Conservation (phyloP, 2,329 filamentous ascomycete genomes). For the Aspergillus arachidicola region DNA sequence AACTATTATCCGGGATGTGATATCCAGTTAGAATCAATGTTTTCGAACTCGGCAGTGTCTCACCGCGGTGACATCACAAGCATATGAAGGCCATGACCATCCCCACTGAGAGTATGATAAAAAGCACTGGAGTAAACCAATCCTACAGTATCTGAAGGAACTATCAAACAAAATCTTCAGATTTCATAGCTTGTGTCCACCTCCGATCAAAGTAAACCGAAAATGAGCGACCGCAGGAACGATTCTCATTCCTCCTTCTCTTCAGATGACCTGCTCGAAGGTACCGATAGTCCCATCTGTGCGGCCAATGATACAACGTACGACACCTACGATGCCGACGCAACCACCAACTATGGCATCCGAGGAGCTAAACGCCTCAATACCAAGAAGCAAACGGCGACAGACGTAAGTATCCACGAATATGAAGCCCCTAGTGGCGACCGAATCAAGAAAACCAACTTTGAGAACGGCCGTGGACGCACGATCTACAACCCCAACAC, state of each 20-base stretch:
- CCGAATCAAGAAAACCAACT: background rate
- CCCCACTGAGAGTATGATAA: background rate
- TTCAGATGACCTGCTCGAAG: background rate
- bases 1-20: background rate
- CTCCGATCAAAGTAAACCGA: background rate
- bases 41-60: background rate
- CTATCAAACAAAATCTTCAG: background rate
- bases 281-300: background rate
- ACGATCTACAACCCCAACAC: background rate
- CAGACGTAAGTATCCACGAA: background rate
- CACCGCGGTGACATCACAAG: background rate
- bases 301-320: background rate
- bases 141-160: background rate
- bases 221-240: background rate
- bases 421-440: background rate
- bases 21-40: background rate
- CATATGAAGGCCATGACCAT: background rate
- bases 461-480: background rate
- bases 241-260: background rate
- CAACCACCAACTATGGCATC: background rate
- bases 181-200: background rate
- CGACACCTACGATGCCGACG: background rate
- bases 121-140: background rate
- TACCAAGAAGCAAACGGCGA: fast-evolving
- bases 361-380: background rate